phyloP scores from a whole-genome alignment of 2,329 filamentous ascomycete species.

The Ascochyta koolunga region DNA sequence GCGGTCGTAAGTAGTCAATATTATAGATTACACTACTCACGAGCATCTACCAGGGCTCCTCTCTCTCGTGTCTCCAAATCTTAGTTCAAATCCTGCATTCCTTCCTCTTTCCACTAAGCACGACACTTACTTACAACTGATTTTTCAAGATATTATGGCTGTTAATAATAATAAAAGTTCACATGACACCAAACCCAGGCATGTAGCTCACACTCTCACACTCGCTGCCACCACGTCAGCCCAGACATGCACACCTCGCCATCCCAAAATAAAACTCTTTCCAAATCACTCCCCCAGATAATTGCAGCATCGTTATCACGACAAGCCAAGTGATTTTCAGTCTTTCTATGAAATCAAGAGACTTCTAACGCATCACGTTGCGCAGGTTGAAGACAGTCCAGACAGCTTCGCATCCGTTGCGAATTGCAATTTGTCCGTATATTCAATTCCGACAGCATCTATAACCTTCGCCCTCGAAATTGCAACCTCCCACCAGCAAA shows the following conservation, averaged over 20 bases:
- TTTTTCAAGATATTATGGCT: slow-evolving; percentile 1
- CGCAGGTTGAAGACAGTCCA: too few species aligned
- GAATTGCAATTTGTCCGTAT: too few species aligned
- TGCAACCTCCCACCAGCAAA: neutral
- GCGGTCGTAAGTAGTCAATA: neutral
- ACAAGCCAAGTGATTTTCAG: neutral
- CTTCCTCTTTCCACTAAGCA: too few species aligned
- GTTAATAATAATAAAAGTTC: slow-evolving; percentile 10
- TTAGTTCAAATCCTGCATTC: too few species aligned
- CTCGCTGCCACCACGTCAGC: neutral
- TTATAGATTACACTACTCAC: neutral
- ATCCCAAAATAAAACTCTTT: neutral
- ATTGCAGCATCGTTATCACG: neutral
- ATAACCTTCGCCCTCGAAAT: too few species aligned
- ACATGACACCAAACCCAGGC: slow-evolving; percentile 1
- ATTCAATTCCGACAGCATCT: too few species aligned
- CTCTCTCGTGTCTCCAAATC: neutral
- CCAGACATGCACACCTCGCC: neutral
- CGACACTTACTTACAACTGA: neutral
- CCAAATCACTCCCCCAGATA: neutral
- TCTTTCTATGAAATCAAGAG: neutral
- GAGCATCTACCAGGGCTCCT: neutral
- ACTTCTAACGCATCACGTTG: neutral
- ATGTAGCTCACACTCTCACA: neutral
- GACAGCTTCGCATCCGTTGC: too few species aligned